These are phyloP conservation scores for Candida broadrunensis DNA, from an alignment of 805 yeast genomes.

Conservation along the genomic window DNA sequence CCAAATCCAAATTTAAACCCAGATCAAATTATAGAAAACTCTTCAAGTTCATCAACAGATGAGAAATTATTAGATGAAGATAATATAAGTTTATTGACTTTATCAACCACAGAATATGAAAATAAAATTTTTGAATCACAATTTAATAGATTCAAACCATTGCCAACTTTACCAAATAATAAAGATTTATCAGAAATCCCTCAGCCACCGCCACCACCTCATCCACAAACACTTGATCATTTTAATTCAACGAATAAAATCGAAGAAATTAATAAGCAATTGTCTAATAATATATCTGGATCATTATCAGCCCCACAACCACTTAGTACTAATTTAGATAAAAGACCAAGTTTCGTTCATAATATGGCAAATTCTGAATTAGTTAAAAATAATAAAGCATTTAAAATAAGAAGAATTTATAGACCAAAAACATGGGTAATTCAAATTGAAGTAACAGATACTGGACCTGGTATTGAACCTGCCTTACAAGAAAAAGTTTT, in stretches of 20 bases:
- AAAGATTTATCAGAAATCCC: too few relatives aligned
- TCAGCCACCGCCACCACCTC: background rate
- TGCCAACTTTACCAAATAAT: conserved; percentile 18
- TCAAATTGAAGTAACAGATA: conserved; percentile 76
- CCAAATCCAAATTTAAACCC: too few relatives aligned
- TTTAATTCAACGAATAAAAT: too few relatives aligned
- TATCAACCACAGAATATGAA: conserved; percentile 38
- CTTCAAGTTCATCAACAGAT: too few relatives aligned
- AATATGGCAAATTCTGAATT: conserved; percentile 23
- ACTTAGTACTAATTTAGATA: too few relatives aligned
- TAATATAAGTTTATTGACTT: conserved; percentile 25
- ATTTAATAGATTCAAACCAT: conserved; percentile 23
- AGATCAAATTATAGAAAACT: background rate
- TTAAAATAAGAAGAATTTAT: conserved; percentile 30
- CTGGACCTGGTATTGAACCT: conserved; percentile 92
- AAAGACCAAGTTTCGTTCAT: too few relatives aligned
- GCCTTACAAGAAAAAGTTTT: conserved; percentile 79
- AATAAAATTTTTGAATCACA: conserved; percentile 35
- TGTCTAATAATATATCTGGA: too few relatives aligned
- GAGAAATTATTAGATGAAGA: too few relatives aligned
- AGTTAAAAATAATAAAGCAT: conserved; percentile 33
- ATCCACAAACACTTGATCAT: background rate
- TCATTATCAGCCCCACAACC: too few relatives aligned
- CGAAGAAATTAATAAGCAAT: too few relatives aligned
- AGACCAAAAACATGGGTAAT: conserved; percentile 52